These are phyloP conservation scores for Dothistroma septosporum DNA, from an alignment of 2,329 filamentous ascomycete species.

Conservation along the genomic window DNA sequence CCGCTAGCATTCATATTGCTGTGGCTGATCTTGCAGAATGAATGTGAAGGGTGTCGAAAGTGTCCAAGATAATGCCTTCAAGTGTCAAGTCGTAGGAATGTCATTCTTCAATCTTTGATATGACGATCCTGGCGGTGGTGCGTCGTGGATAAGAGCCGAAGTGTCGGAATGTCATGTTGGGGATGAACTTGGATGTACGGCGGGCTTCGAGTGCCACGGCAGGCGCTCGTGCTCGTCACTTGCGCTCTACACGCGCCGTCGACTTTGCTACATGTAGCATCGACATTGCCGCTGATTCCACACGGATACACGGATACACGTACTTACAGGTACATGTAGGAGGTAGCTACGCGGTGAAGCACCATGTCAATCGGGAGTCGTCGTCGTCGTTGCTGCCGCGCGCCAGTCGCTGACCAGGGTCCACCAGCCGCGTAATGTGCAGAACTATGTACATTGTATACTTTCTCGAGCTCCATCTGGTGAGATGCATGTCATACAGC, in stretches of 20 bases:
- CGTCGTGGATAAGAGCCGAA: background rate
- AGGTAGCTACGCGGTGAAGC: too few species aligned
- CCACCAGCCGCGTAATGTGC: background rate
- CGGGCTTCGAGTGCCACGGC: background rate
- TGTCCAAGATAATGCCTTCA: background rate
- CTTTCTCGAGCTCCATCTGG: background rate
- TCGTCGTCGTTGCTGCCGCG: too few species aligned
- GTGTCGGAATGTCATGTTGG: background rate
- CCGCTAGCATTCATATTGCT: slow-evolving; percentile 1
- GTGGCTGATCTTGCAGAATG: background rate
- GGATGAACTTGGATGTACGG: background rate
- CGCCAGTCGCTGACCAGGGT: too few species aligned
- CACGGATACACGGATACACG: too few species aligned
- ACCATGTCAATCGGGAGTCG: too few species aligned
- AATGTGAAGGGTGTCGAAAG: background rate
- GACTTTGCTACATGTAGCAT: background rate
- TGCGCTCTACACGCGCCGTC: background rate
- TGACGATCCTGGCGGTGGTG: background rate
- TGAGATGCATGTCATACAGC: background rate
- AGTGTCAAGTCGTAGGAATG: background rate
- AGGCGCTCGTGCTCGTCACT: background rate
- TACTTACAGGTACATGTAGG: too few species aligned
- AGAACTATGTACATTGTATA: too few species aligned
- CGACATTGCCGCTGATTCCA: background rate
- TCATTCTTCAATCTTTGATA: background rate